Percentiles rank a stretch among this genome's conserved stretches.
These are phyloP conservation scores for Arabidopsis hybrid DNA, from an alignment of 441 rosid genomes.

Conservation along the genomic window DNA sequence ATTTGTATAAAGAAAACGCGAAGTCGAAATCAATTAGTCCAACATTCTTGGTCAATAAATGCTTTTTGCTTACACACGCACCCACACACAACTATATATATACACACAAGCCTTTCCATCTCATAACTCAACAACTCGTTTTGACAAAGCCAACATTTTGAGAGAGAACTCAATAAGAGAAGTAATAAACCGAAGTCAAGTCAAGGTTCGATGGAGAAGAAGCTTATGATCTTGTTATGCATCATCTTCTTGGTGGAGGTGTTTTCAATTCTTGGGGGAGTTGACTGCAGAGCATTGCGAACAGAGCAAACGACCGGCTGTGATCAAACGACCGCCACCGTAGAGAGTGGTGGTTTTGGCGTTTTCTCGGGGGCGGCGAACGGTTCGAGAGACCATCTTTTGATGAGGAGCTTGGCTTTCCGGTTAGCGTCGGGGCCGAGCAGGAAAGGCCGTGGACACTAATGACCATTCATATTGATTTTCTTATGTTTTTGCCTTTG, in stretches of 20 bases:
- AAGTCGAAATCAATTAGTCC: slow-evolving; percentile 31
- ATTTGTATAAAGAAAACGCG: slow-evolving; percentile 21
- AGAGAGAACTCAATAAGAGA: slow-evolving; percentile 2
- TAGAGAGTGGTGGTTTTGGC: slow-evolving; percentile 30
- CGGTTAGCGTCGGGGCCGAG: slow-evolving; percentile 84
- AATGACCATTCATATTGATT: neutral
- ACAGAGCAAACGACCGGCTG: slow-evolving; percentile 38
- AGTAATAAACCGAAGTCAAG: slow-evolving; percentile 13
- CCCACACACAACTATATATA: slow-evolving; percentile 33
- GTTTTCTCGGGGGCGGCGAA: slow-evolving; percentile 43
- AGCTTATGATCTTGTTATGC: slow-evolving; percentile 39
- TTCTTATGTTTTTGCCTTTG: neutral
- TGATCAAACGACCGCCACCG: slow-evolving; percentile 29
- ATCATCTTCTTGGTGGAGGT: slow-evolving; percentile 48
- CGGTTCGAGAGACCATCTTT: slow-evolving; percentile 39
- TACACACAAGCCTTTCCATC: slow-evolving; percentile 25
- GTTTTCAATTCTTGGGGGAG: slow-evolving; percentile 45
- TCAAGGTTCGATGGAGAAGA: slow-evolving; percentile 32
- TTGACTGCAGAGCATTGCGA: slow-evolving; percentile 56
- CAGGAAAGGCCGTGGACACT: slow-evolving; percentile 82
- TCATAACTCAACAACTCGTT: slow-evolving; percentile 36
- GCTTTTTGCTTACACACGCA: slow-evolving; percentile 40
- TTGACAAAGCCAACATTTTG: slow-evolving; percentile 29
- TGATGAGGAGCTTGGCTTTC: slow-evolving; percentile 55
- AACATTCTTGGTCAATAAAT: slow-evolving; percentile 43